Percentiles rank a stretch among this genome's conserved stretches.
Conservation (phyloP, 2,329 filamentous ascomycete species). For the Cladorrhinum sp. region DNA sequence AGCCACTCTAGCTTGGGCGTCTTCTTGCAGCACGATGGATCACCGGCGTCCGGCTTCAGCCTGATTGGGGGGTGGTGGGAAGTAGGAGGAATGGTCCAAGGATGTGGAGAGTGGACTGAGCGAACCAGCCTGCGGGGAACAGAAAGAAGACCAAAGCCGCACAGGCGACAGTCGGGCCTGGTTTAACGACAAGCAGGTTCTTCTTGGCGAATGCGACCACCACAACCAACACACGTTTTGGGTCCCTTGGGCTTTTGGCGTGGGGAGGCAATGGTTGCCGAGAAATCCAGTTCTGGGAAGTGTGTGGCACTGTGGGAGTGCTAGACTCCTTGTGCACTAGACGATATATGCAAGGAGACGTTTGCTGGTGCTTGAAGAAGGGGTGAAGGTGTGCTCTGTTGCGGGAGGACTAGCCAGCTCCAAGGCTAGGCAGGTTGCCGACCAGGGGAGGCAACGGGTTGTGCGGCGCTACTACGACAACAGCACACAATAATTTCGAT, state of each 20-base stretch:
- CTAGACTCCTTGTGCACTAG: background rate
- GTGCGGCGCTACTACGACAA: background rate
- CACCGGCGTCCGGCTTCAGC: conserved; percentile 19
- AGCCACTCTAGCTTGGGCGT: conserved; percentile 7
- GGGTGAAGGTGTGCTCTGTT: conserved; percentile 5
- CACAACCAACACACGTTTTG: conserved; percentile 15
- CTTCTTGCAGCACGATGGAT: conserved; percentile 20
- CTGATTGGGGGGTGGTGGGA: conserved; percentile 14
- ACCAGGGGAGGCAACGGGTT: conserved; percentile 12
- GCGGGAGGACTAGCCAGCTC: conserved; percentile 14
- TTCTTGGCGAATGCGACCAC: conserved; percentile 14
- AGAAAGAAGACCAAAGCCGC: conserved; percentile 13
- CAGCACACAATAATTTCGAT: background rate
- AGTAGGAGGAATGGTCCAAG: conserved; percentile 3
- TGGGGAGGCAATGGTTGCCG: conserved; percentile 13
- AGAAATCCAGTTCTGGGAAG: background rate
- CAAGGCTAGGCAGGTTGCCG: conserved; percentile 9
- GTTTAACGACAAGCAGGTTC: conserved; percentile 9
- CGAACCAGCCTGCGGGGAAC: conserved; percentile 17
- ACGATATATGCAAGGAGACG: background rate
- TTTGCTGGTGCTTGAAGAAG: background rate
- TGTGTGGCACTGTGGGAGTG: background rate
- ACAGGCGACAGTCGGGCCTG: conserved; percentile 14
- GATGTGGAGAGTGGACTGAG: conserved; percentile 8
- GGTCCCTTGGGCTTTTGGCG: conserved; percentile 22